Conservation (phyloP, 2,329 filamentous ascomycete species). For the Boeremia exigua region DNA sequence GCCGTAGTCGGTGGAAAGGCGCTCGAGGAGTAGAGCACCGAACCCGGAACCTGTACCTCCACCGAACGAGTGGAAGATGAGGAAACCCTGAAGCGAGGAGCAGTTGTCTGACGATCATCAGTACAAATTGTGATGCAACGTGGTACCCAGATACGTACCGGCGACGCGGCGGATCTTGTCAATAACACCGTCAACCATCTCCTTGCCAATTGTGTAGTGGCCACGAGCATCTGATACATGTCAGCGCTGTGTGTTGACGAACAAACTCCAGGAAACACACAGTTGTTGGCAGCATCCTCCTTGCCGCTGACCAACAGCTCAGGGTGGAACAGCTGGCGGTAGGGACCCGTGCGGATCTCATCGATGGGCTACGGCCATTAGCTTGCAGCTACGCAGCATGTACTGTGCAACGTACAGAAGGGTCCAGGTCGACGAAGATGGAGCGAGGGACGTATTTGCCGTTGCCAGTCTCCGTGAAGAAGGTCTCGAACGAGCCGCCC, state of each 20-base stretch:
- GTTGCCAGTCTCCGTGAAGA: conserved; percentile 74
- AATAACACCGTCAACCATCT: conserved; percentile 74
- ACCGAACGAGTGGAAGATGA: conserved; percentile 77
- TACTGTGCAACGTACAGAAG: conserved; percentile 58
- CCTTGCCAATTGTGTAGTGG: conserved; percentile 78
- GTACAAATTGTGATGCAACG: not conserved
- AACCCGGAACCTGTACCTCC: conserved; percentile 76
- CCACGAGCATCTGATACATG: conserved; percentile 66
- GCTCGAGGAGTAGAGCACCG: conserved; percentile 74
- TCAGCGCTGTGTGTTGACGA: conserved; percentile 23
- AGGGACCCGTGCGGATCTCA: conserved; percentile 72
- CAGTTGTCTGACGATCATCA: conserved; percentile 66
- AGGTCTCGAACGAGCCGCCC: conserved; percentile 71
- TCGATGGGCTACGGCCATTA: conserved; percentile 63
- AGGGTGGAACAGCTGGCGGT: conserved; percentile 74
- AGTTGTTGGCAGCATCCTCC: conserved; percentile 80
- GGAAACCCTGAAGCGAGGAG: conserved; percentile 73
- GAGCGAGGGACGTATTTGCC: conserved; percentile 76
- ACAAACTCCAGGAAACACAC: conserved; percentile 44
- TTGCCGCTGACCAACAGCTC: conserved; percentile 76
- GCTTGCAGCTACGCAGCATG: conserved; percentile 10
- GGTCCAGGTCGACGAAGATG: conserved; percentile 75
- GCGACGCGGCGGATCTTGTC: conserved; percentile 73
- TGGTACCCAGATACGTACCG: conserved; percentile 54
- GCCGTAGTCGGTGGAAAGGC: conserved; percentile 74